These are phyloP conservation scores for Sutorius eximius DNA, from an alignment of 1,284 basidiomycete genomes.

Conservation along the genomic window DNA sequence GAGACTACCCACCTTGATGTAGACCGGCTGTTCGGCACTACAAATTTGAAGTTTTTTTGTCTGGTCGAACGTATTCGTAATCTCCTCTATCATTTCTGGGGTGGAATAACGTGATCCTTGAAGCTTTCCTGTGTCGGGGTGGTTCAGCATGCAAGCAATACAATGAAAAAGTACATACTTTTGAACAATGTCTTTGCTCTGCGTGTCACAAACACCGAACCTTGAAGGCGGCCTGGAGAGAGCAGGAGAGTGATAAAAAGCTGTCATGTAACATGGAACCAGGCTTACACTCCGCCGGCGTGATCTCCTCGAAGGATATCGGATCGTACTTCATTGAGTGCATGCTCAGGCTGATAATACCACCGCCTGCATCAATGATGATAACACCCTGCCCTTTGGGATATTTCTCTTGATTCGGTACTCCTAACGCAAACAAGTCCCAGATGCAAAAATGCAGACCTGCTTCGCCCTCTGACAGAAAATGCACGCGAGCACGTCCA, in stretches of 20 bases:
- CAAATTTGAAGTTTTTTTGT: not conserved
- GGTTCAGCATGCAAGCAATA: too few species aligned
- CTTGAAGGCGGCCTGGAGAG: not conserved
- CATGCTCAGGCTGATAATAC: conserved; percentile 45
- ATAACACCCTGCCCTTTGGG: conserved; percentile 20
- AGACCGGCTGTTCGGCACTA: not conserved
- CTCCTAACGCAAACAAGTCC: conserved; percentile 4
- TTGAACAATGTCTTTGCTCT: not conserved
- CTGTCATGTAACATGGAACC: not conserved
- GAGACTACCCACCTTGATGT: not conserved
- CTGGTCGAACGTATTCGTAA: not conserved
- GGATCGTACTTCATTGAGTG: conserved; percentile 32
- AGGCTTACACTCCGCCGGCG: conserved; percentile 37
- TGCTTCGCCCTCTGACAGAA: conserved; percentile 48
- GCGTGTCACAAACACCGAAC: not conserved
- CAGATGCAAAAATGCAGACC: conserved; percentile 43
- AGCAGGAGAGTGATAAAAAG: not conserved
- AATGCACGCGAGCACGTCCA: conserved; percentile 32
- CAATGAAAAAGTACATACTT: not conserved
- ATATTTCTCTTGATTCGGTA: not conserved
- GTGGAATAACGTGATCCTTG: not conserved
- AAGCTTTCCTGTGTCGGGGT: not conserved
- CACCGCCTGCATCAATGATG: conserved; percentile 33
- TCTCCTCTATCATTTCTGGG: not conserved
- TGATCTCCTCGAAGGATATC: conserved; percentile 34